phyloP scores from a whole-genome alignment of 1,284 basidiomycete species.

The Rhodotorula sp. region DNA sequence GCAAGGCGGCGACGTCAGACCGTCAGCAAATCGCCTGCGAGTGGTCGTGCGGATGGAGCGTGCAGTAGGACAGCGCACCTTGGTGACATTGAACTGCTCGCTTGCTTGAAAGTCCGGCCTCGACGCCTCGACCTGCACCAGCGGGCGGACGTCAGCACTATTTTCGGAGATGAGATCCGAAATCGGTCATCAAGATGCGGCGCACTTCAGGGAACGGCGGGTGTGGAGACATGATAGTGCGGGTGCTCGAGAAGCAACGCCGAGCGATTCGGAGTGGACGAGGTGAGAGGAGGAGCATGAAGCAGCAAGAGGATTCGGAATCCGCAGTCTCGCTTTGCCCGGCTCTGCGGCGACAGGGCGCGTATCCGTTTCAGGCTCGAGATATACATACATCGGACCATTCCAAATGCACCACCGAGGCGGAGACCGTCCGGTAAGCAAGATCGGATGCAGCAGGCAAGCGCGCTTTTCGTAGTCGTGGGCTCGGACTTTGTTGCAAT shows the following conservation, averaged over 20 bases:
- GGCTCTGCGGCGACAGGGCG: no score
- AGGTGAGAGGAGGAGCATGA: not conserved
- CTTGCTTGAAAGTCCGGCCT: slow-evolving; percentile 22
- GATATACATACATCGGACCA: no score
- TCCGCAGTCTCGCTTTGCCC: no score
- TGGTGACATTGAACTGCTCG: slow-evolving; percentile 3
- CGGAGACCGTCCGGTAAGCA: no score
- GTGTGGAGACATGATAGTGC: not conserved
- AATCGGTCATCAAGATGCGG: not conserved
- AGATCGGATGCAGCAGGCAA: no score
- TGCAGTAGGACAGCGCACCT: slow-evolving; percentile 3
- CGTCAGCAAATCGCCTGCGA: not conserved
- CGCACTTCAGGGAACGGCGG: not conserved
- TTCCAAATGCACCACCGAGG: no score
- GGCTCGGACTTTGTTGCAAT: no score
- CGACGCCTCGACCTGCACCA: slow-evolving; percentile 30
- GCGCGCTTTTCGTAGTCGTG: no score
- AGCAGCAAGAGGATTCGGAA: no score
- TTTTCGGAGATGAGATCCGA: no score
- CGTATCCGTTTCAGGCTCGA: no score
- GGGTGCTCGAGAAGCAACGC: not conserved
- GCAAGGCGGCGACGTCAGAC: not conserved
- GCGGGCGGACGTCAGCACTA: not conserved
- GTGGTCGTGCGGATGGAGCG: not conserved
- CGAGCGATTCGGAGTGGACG: not conserved